Conservation (phyloP, 2,329 filamentous ascomycete genomes). For the Fusarium incarnatum region DNA sequence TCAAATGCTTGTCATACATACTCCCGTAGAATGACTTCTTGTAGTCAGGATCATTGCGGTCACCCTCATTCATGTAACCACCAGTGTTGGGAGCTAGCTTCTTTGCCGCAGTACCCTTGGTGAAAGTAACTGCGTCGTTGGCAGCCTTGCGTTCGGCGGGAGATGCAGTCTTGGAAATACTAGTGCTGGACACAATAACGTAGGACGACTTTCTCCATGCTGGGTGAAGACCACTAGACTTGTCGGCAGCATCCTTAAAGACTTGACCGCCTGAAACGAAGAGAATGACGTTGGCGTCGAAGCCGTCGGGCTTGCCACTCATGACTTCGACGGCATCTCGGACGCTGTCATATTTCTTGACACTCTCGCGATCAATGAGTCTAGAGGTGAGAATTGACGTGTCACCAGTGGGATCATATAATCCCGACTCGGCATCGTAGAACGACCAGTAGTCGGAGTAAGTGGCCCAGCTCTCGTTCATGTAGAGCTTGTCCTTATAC, state of each 20-base stretch:
- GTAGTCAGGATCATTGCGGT: constrained; percentile 30
- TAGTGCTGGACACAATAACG: constrained; percentile 2
- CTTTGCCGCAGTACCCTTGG: constrained; percentile 28
- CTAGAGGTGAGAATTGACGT: constrained; percentile 22
- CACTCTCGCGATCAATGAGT: constrained; percentile 13
- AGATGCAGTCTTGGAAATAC: neutral
- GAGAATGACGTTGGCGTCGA: constrained; percentile 24
- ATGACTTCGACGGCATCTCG: constrained; percentile 21
- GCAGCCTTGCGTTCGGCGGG: constrained; percentile 11
- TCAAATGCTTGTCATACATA: constrained; percentile 9
- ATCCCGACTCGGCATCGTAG: constrained; percentile 17
- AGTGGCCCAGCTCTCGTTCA: constrained; percentile 27
- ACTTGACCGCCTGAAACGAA: constrained; percentile 28
- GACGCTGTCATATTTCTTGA: neutral
- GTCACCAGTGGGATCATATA: constrained; percentile 13
- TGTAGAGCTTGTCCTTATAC: constrained; percentile 25
- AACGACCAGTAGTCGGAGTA: constrained; percentile 35
- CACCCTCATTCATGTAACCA: constrained; percentile 29
- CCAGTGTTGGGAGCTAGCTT: constrained; percentile 29
- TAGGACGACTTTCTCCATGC: constrained; percentile 31
- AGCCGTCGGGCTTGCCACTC: constrained; percentile 21
- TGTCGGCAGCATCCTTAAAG: constrained; percentile 23
- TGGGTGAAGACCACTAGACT: constrained; percentile 5
- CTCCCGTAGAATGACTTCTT: constrained; percentile 16
- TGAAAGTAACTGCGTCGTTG: constrained; percentile 11